Base-by-base conservation (phyloP, 768 basidiomycete species). In the Pisolithus albus region DNA sequence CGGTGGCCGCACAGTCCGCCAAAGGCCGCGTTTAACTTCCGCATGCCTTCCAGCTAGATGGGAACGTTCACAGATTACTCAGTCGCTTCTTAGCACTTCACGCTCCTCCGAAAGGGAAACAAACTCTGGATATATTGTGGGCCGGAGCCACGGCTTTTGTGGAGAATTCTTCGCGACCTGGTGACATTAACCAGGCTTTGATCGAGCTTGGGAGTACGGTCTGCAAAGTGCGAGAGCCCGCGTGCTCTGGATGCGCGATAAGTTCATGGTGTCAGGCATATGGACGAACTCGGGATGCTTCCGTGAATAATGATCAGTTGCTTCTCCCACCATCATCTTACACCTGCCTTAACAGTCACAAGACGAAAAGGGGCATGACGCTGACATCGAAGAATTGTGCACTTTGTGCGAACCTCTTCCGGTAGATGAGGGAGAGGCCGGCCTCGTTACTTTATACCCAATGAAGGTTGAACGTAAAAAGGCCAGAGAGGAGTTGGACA, bases 151-250 rank as follows among this genome's bases (percentile, higher is more conserved):
- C 74, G 38, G 75, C 73, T 3, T 77, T 96, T 64, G 86, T 96
- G 9, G 67, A 79, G 38, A 72, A 56, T 11, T 63, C 73, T 0
- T 59, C 78, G 32, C 65, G 76, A 55, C 80, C 92, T 0, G 91
- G 92, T 16, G 89, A 94, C 64, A 75, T 93, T 56, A 95, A 95
- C 61, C 88, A 96, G 70, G 92, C 89, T 13, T 74, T 98, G 47
- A 97, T 97, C 65, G 94, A 98, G 64, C 81, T 97, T 7, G 94
- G 94, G 46, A 89, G 88, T 64, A 95, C 92, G 3, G 79, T 96
- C 3, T 98, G 94, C 72, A 92, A 86, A 66, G 84, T 88, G 39
- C 83, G 81, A 54, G 81, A 87, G 55, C 94, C 94, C 9, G 67
- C 71, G 18, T 97, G 94, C 60, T 69, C 59, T 16, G 60, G 69